phyloP scores from a whole-genome alignment of 2,329 filamentous ascomycete genomes.

The Alternaria rosae region DNA sequence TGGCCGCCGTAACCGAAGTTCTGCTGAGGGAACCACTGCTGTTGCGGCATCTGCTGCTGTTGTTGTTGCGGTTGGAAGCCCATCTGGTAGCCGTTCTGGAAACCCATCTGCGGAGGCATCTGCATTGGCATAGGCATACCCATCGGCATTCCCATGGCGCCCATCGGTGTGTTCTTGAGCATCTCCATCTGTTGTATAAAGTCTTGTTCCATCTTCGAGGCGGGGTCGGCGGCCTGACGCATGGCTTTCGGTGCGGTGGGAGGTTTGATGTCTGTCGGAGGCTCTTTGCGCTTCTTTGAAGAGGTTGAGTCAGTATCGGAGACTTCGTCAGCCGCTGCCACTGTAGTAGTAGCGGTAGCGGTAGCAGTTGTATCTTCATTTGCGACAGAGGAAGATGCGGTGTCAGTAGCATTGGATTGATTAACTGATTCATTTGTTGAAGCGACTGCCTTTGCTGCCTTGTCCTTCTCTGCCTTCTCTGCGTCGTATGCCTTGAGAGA shows the following conservation, averaged over 20 bases:
- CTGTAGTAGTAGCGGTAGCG: constrained; percentile 39
- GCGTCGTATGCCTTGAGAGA: constrained; percentile 80
- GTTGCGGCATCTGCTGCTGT: constrained; percentile 10
- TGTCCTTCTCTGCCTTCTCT: constrained; percentile 55
- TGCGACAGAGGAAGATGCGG: constrained; percentile 26
- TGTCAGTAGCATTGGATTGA: constrained; percentile 19
- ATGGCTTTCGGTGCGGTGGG: constrained; percentile 56
- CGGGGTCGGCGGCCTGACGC: constrained; percentile 63
- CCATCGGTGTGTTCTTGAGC: constrained; percentile 53
- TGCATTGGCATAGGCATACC: constrained; percentile 19
- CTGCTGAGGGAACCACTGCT: constrained; percentile 64
- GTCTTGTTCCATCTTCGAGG: constrained; percentile 46
- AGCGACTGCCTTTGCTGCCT: constrained; percentile 45
- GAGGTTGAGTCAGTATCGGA: constrained; percentile 44
- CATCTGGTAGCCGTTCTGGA: constrained; percentile 21
- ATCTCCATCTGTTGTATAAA: constrained; percentile 57
- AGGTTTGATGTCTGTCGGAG: constrained; percentile 69
- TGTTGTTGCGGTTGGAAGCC: constrained; percentile 11
- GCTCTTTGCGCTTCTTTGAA: constrained; percentile 79
- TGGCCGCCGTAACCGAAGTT: constrained; percentile 16
- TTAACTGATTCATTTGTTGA: constrained; percentile 29
- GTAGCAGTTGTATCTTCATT: constrained; percentile 35
- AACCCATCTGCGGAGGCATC: constrained; percentile 15
- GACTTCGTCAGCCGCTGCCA: constrained; percentile 43
- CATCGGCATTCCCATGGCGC: constrained; percentile 23